Evolutionary conservation across 1,284 basidiomycete genomes (phyloP).

Genomic region (Rhodotorula sp.): DNA sequence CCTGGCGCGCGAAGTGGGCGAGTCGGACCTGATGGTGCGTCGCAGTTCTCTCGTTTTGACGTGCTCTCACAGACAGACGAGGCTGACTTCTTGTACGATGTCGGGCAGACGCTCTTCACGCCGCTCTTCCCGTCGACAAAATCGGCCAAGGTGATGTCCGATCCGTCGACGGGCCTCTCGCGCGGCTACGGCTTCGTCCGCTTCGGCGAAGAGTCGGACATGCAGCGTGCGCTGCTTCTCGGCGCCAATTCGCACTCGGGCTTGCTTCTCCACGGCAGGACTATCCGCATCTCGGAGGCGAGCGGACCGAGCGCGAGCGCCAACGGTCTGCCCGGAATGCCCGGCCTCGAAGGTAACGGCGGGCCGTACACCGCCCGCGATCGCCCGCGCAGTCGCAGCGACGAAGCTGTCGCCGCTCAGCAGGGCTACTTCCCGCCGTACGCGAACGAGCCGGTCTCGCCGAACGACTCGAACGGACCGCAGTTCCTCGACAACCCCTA

Average conservation of each 20-base stretch:
- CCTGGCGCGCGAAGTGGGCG: slow-evolving; percentile 81
- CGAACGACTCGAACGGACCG: neutral
- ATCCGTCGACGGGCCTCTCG: slow-evolving; percentile 81
- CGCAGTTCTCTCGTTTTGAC: neutral
- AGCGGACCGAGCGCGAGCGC: slow-evolving; percentile 46
- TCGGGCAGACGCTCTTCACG: slow-evolving; percentile 64
- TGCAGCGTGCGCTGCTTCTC: slow-evolving; percentile 72
- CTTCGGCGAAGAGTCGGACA: slow-evolving; percentile 80
- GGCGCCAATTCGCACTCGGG: slow-evolving; percentile 43
- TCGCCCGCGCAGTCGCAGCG: slow-evolving; percentile 22
- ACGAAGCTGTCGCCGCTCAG: slow-evolving; percentile 7
- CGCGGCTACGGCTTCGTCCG: slow-evolving; percentile 86
- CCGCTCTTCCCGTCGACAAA: slow-evolving; percentile 81
- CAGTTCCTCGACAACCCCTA: slow-evolving; percentile 6
- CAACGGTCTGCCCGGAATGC: slow-evolving; percentile 10
- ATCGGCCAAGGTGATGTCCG: slow-evolving; percentile 86
- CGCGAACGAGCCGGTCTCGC: slow-evolving; percentile 1
- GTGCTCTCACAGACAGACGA: slow-evolving; percentile 51
- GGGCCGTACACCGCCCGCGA: slow-evolving; percentile 1
- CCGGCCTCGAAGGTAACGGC: neutral
- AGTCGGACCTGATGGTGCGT: slow-evolving; percentile 70
- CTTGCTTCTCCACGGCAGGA: slow-evolving; percentile 44
- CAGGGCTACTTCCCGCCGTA: slow-evolving; percentile 33
- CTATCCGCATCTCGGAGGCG: slow-evolving; percentile 61
- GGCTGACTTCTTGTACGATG: slow-evolving; percentile 63